Conservation (phyloP, 306 rosid genomes). For the Lathyrus oleraceus region DNA sequence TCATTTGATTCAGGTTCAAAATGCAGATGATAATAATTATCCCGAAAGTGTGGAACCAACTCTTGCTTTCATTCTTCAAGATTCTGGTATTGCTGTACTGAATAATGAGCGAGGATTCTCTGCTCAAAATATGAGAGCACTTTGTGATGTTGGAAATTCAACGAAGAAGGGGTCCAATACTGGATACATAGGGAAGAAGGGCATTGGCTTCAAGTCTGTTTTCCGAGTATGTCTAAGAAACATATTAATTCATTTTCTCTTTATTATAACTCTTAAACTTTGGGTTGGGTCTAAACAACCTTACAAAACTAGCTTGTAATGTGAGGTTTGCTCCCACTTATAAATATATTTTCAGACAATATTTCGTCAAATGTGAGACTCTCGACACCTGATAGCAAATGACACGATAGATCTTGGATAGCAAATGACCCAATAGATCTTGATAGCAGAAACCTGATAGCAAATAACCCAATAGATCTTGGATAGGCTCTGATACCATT, state of each 20-base stretch:
- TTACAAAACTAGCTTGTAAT: too few relatives aligned
- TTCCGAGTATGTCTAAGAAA: slow-evolving; percentile 69
- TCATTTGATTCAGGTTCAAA: slow-evolving; percentile 76
- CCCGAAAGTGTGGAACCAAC: slow-evolving; percentile 79
- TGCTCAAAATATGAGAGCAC: slow-evolving; percentile 83
- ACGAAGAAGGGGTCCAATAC: slow-evolving; percentile 88
- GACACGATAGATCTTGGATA: too few relatives aligned
- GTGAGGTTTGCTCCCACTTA: too few relatives aligned
- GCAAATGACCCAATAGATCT: too few relatives aligned
- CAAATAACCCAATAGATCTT: too few relatives aligned
- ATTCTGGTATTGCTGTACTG: slow-evolving; percentile 71
- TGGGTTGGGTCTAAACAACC: too few relatives aligned
- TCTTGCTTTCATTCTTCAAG: slow-evolving; percentile 78
- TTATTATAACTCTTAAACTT: not conserved
- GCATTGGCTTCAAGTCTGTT: slow-evolving; percentile 97
- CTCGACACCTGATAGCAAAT: too few relatives aligned
- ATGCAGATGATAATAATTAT: slow-evolving; percentile 93
- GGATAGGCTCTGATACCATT: too few relatives aligned
- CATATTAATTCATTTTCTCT: slow-evolving; percentile 18
- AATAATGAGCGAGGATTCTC: slow-evolving; percentile 91
- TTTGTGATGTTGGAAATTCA: slow-evolving; percentile 95
- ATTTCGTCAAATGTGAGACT: too few relatives aligned
- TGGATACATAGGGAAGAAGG: slow-evolving; percentile 96
- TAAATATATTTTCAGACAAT: too few relatives aligned
- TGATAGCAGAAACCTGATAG: too few relatives aligned